A percentile compares a stretch with the other conserved stretches of the same genome.
Conservation (phyloP, 306 rosid species). For the Begonia fuchsioides region DNA sequence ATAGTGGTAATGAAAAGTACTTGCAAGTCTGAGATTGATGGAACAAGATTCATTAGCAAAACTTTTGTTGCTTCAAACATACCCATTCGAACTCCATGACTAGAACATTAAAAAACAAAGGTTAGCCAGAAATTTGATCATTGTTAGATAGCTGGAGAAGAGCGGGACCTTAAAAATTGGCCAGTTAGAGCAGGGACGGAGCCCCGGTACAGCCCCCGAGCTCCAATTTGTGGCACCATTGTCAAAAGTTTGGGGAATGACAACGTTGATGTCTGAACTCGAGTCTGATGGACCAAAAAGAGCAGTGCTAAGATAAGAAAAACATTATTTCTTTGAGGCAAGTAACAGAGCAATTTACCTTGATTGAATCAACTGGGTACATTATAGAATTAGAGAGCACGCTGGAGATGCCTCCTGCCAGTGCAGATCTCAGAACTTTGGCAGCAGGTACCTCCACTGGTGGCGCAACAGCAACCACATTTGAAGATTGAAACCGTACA, state of each 20-base stretch:
- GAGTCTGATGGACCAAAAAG: constrained; percentile 52
- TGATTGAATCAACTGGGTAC: constrained; percentile 87
- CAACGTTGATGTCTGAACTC: constrained; percentile 80
- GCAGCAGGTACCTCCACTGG: constrained; percentile 83
- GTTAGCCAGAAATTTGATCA: constrained; percentile 3
- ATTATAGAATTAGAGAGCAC: constrained; percentile 81
- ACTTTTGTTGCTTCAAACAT: constrained; percentile 90
- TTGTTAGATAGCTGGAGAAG: constrained; percentile 6
- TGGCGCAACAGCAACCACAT: constrained; percentile 97
- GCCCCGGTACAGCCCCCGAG: constrained; percentile 71
- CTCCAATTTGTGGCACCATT: constrained; percentile 87
- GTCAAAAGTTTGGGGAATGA: constrained; percentile 90
- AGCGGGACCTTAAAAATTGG: constrained; percentile 76
- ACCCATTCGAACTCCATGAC: constrained; percentile 98
- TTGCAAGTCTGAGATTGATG: constrained; percentile 86
- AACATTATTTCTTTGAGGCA: neutral
- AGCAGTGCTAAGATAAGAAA: neutral
- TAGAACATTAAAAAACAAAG: constrained; percentile 26
- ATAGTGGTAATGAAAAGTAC: constrained; percentile 21
- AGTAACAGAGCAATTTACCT: constrained; percentile 40
- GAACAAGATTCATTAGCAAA: constrained; percentile 72
- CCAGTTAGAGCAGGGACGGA: constrained; percentile 97
- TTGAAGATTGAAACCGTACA: constrained; percentile 98
- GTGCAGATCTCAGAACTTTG: constrained; percentile 89
- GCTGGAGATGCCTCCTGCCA: constrained; percentile 98